phyloP scores from a whole-genome alignment of 148 eudicot genomes.

The Diospyros lotus region DNA sequence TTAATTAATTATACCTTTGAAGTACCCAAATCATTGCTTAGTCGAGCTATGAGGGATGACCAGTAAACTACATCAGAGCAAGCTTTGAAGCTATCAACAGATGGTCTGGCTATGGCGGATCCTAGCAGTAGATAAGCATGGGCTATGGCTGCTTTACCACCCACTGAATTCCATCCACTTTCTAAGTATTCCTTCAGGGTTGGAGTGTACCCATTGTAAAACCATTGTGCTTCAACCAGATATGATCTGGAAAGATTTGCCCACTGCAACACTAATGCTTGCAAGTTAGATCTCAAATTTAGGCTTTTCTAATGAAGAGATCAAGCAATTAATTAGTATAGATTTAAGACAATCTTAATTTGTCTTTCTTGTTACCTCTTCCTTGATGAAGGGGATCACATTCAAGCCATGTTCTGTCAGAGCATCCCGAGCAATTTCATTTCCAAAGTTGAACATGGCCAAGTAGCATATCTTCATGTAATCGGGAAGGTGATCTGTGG shows the following conservation, averaged over 20 bases:
- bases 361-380: constrained; percentile 7
- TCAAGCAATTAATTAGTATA: no score
- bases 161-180: constrained; percentile 13
- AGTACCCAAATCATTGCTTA: constrained; percentile 16
- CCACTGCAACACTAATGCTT: constrained; percentile 1
- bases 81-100: constrained; percentile 1
- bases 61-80: background rate
- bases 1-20: constrained; percentile 11
- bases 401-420: constrained; percentile 8
- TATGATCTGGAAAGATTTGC: constrained; percentile 11
- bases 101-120: background rate
- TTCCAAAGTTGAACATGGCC: constrained; percentile 18
- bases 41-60: constrained; percentile 13
- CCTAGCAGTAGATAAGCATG: constrained; percentile 11
- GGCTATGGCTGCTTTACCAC: constrained; percentile 14
- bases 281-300: background rate
- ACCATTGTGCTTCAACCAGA: constrained; percentile 14
- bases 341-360: no score
- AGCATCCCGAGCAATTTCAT: constrained; percentile 13
- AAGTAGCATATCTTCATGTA: constrained; percentile 17
- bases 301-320: background rate
- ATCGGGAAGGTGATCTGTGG: constrained; percentile 11
- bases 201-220: constrained; percentile 4
- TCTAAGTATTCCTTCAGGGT: constrained; percentile 9
- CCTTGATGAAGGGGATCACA: background rate